Evolutionary conservation across 352 stramenopile genomes (phyloP).

Genomic region (Globisporangium paddicum): DNA sequence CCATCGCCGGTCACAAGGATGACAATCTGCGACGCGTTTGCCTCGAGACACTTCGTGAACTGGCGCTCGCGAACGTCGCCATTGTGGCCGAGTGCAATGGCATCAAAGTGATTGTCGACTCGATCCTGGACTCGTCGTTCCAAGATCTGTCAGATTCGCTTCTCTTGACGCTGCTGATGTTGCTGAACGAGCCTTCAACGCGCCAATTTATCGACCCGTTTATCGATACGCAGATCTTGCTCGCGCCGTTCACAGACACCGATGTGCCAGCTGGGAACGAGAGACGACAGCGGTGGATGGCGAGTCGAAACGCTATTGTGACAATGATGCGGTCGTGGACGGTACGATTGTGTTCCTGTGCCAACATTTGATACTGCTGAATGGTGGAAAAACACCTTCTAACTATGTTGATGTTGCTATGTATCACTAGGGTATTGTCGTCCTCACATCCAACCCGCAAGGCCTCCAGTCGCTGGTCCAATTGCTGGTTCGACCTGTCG

Average conservation of each 20-base stretch:
- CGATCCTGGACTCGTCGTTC: constrained; percentile 86
- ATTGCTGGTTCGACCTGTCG: constrained; percentile 81
- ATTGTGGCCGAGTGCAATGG: constrained; percentile 84
- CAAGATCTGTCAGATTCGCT: constrained; percentile 84
- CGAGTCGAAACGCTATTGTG: constrained; percentile 86
- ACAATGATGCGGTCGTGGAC: constrained; percentile 91
- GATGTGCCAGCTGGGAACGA: constrained; percentile 81
- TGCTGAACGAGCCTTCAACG: constrained; percentile 83
- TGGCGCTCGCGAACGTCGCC: constrained; percentile 75
- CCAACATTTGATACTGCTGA: neutral
- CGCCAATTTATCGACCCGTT: constrained; percentile 85
- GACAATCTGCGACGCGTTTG: constrained; percentile 87
- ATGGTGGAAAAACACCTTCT: neutral
- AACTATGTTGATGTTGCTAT: neutral
- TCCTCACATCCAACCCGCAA: constrained; percentile 85
- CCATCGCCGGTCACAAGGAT: constrained; percentile 85
- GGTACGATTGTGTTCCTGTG: constrained; percentile 22
- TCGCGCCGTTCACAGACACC: constrained; percentile 88
- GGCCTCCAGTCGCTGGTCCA: constrained; percentile 84
- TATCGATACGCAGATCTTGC: constrained; percentile 79
- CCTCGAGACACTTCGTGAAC: constrained; percentile 79
- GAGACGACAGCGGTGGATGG: constrained; percentile 84
- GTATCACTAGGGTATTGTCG: constrained; percentile 57
- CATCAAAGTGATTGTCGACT: constrained; percentile 78
- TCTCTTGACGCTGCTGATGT: constrained; percentile 79